Evolutionary conservation across 2,329 filamentous ascomycete genomes (phyloP), one percentile per base, ranked within the genome.

Genomic region (Mycosphaerella sp.): DNA sequence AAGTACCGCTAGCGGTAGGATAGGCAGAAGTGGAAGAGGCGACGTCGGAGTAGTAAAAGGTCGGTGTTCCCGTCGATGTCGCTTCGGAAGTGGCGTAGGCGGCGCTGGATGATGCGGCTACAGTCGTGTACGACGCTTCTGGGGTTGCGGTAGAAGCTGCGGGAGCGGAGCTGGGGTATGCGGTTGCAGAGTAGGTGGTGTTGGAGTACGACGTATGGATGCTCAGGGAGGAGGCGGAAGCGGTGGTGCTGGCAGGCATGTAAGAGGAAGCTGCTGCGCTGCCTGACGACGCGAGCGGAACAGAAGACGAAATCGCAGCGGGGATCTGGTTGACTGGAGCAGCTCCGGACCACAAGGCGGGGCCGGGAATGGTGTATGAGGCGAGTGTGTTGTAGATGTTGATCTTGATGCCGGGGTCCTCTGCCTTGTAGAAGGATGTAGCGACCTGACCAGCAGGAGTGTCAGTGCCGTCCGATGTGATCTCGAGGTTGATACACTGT

Each of bases 401-500:
- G 74, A 83, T 70, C 57, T 74, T 60, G 64, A 85, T 80, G 56
- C 82, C 82, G 12, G 78, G 69, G 65, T 84, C 81, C 51, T 72
- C 69, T 62, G 74, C 71, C 51, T 72, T 81, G 75, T 85, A 85
- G 34, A 84, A 72, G 51, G 69, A 67, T 8, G 77, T 80, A 46
- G 75, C 80, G 8, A 73, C 64, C 26, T 73, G 74, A 53, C 80
- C 82, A 31, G 69, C 62, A 21, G 77, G 75, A 50, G 65, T 70
- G 32, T 72, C 75, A 48, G 76, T 76, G 12, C 77, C 79, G 42
- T 71, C 69, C 47, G 80, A 80, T 26, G 77, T 78, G 59, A 85
- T 71, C 66, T 82, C 75, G 56, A 85, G 66, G 73, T 85, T 83
- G 62, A 81, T 72, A 67, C 83, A 76, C 54, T 66, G 62, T 14